Evolutionary conservation across 106 monocot genomes (phyloP).

Genomic region (Dactylorhiza incarnata): DNA sequence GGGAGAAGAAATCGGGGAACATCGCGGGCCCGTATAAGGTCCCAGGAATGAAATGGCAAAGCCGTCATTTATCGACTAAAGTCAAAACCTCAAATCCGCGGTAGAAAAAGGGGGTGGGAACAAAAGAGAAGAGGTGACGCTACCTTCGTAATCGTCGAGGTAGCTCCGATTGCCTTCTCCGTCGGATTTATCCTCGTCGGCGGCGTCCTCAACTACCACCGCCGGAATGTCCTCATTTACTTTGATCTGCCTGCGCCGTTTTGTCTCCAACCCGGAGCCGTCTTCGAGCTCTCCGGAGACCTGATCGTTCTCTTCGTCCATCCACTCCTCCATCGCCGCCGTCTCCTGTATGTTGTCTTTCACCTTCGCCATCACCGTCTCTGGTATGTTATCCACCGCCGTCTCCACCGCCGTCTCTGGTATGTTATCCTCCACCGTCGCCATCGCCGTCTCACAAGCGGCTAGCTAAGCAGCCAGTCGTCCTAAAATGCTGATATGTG

Average conservation of each 20-base stretch:
- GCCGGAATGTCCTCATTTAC: neutral
- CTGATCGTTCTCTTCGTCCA: neutral
- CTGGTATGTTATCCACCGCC: neutral
- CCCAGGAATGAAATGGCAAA: neutral
- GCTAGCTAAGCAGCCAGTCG: too few relatives aligned
- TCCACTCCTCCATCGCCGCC: conserved; percentile 9
- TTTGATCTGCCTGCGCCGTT: neutral
- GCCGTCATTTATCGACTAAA: neutral
- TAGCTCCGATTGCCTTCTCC: conserved; percentile 10
- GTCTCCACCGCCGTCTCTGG: neutral
- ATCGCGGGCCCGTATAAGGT: neutral
- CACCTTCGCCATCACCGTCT: neutral
- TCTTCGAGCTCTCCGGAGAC: conserved; percentile 2
- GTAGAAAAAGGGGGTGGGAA: neutral
- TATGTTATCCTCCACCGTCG: too few relatives aligned
- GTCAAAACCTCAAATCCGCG: neutral
- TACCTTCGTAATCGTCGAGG: conserved; percentile 25
- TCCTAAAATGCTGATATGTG: too few relatives aligned
- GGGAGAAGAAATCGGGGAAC: neutral
- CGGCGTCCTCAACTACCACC: neutral
- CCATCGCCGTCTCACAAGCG: too few relatives aligned
- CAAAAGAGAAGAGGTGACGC: neutral
- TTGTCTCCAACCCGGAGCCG: conserved; percentile 9
- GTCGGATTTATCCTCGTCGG: neutral
- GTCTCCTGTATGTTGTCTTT: neutral